phyloP scores from a whole-genome alignment of 495 filamentous ascomycete species.

The Chaetomium fimeti region DNA sequence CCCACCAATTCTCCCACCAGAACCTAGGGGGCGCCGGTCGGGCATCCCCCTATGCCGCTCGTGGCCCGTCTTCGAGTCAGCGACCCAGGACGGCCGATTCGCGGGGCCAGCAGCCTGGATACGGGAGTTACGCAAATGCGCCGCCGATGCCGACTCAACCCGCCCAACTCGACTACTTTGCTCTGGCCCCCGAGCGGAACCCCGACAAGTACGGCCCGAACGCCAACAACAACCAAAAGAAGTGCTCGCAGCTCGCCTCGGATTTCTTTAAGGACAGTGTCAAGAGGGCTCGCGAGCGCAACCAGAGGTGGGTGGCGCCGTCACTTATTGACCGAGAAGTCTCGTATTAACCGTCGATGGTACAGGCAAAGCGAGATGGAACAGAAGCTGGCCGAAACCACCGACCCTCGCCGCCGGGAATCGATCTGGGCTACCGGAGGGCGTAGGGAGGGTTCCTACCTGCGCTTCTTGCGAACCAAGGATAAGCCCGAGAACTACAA shows the following conservation, averaged over 20 bases:
- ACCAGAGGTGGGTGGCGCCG: constrained; percentile 67
- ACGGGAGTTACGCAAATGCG: constrained; percentile 63
- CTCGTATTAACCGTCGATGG: constrained; percentile 11
- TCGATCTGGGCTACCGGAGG: constrained; percentile 74
- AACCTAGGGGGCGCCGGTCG: constrained; percentile 73
- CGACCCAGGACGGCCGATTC: constrained; percentile 77
- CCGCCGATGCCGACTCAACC: constrained; percentile 60
- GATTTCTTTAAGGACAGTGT: constrained; percentile 97
- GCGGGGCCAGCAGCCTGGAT: constrained; percentile 54
- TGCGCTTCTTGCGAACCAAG: constrained; percentile 91
- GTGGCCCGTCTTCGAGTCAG: constrained; percentile 67
- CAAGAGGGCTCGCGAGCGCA: constrained; percentile 83
- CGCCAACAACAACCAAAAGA: constrained; percentile 68
- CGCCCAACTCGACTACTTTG: constrained; percentile 53
- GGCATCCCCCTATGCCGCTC: constrained; percentile 62
- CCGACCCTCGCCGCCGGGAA: constrained; percentile 67
- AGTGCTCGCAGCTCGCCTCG: constrained; percentile 71
- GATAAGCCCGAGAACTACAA: constrained; percentile 89
- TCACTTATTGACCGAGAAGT: not conserved
- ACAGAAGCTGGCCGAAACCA: constrained; percentile 70
- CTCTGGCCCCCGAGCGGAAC: constrained; percentile 65
- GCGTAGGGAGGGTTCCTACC: constrained; percentile 82
- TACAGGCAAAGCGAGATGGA: constrained; percentile 86
- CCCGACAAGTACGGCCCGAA: constrained; percentile 68
- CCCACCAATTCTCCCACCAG: constrained; percentile 96